Percentiles rank a stretch among this genome's conserved stretches.
These are phyloP conservation scores for Thuja plicata DNA, from an alignment of 83 land plant species.

Conservation along the genomic window DNA sequence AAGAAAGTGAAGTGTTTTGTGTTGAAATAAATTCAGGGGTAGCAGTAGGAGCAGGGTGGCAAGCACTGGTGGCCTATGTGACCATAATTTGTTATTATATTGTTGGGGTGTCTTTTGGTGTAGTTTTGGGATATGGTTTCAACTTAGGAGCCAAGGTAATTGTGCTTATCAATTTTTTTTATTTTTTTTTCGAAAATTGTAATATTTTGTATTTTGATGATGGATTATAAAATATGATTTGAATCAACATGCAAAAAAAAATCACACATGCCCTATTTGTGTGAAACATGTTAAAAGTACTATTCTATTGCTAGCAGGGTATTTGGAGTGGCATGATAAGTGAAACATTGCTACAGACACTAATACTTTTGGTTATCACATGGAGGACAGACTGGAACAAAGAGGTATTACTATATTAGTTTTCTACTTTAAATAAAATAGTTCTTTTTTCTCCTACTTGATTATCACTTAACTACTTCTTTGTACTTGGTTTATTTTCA, in stretches of 20 bases:
- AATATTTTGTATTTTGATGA: background rate
- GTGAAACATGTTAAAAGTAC: background rate
- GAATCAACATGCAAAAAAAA: background rate
- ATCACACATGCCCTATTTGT: background rate
- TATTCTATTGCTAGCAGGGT: conserved; percentile 24
- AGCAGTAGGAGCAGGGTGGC: conserved; percentile 17
- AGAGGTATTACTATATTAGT: conserved; percentile 25
- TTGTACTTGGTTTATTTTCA: background rate
- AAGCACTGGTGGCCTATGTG: conserved; percentile 14
- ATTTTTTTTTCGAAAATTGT: background rate
- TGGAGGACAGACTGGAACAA: conserved; percentile 40
- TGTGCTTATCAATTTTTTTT: background rate
- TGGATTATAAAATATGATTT: too few relatives aligned
- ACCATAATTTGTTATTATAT: conserved; percentile 6
- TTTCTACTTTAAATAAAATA: background rate
- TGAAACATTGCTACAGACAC: conserved; percentile 36
- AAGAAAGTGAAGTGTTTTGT: background rate
- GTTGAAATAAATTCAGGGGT: conserved; percentile 8
- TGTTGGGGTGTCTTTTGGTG: conserved; percentile 7
- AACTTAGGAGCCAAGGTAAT: conserved; percentile 5
- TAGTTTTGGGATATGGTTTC: background rate
- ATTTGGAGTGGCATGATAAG: conserved; percentile 52
- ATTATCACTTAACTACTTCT: background rate
- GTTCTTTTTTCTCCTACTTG: background rate
- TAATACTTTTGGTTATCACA: conserved; percentile 35